These are phyloP conservation scores for Glarea lozoyensis DNA, from an alignment of 495 filamentous ascomycete species.

Conservation along the genomic window DNA sequence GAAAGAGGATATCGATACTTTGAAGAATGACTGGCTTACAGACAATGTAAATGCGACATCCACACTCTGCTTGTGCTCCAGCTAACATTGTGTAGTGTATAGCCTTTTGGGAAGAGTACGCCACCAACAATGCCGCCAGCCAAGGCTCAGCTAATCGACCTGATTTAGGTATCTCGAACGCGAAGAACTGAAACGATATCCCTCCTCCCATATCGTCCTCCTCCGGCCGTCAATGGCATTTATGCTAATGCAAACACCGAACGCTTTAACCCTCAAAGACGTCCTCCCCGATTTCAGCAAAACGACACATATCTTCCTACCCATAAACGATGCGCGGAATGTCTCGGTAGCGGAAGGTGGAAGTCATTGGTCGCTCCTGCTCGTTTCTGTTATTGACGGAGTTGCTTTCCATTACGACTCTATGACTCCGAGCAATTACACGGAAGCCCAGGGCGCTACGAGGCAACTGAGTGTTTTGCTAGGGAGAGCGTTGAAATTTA, in stretches of 20 bases:
- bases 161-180: slow-evolving; percentile 71
- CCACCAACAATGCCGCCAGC: neutral
- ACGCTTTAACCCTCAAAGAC: slow-evolving; percentile 61
- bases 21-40: slow-evolving; percentile 95
- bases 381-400: slow-evolving; percentile 81
- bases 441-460: slow-evolving; percentile 58
- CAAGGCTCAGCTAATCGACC: slow-evolving; percentile 5
- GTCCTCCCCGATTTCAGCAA: slow-evolving; percentile 72
- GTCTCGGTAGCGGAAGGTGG: slow-evolving; percentile 75
- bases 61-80: slow-evolving; percentile 8
- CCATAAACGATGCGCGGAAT: slow-evolving; percentile 83
- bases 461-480: slow-evolving; percentile 56
- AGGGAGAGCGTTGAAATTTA: slow-evolving; percentile 53
- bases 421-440: slow-evolving; percentile 64
- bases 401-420: slow-evolving; percentile 97
- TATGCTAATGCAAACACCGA: slow-evolving; percentile 75
- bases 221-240: slow-evolving; percentile 91
- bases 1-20: slow-evolving; percentile 73
- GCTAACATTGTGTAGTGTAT: slow-evolving; percentile 50
- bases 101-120: slow-evolving; percentile 94
- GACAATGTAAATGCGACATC: slow-evolving; percentile 65
- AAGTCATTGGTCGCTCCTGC: slow-evolving; percentile 87
- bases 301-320: slow-evolving; percentile 93
- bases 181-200: slow-evolving; percentile 68
- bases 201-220: slow-evolving; percentile 76